Percentiles rank a stretch among this genome's conserved stretches.
Conservation (phyloP, 768 basidiomycete species). For the Hemileccinum rubropunctum region DNA sequence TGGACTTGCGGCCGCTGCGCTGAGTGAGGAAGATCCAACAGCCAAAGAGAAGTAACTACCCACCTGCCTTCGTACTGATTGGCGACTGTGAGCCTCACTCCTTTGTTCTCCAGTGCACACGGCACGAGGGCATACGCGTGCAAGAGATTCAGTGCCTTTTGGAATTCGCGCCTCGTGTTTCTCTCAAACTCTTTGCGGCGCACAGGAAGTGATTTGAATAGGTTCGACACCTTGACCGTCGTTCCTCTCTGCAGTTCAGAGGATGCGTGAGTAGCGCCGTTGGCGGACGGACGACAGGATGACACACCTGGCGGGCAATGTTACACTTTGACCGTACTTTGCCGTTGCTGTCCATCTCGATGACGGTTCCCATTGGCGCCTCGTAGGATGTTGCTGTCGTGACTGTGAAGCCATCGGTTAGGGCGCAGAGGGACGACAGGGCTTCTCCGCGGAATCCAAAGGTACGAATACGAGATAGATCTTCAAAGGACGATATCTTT, state of each 20-base stretch:
- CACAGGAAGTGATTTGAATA: constrained; percentile 85
- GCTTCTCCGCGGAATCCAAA: constrained; percentile 98
- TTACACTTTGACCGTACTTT: constrained; percentile 53
- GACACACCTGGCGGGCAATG: constrained; percentile 72
- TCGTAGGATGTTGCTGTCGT: constrained; percentile 29
- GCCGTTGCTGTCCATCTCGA: constrained; percentile 73
- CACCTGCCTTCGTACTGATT: constrained; percentile 74
- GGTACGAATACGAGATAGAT: constrained; percentile 67
- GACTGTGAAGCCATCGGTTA: constrained; percentile 47
- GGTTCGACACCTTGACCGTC: constrained; percentile 64
- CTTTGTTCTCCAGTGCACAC: constrained; percentile 52
- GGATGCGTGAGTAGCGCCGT: neutral
- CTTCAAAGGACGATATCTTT: constrained; percentile 72
- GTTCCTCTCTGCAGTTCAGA: constrained; percentile 73
- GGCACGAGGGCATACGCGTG: constrained; percentile 90
- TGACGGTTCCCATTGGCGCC: constrained; percentile 73
- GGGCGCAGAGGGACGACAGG: constrained; percentile 86
- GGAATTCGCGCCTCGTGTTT: constrained; percentile 86
- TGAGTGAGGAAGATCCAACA: constrained; percentile 3
- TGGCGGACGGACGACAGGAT: neutral
- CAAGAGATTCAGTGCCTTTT: constrained; percentile 76
- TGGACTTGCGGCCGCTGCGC: constrained; percentile 54
- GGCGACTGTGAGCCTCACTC: constrained; percentile 70
- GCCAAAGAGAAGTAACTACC: constrained; percentile 20
- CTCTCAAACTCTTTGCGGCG: constrained; percentile 88